These are phyloP conservation scores for Thraustochytrium sp. DNA, from an alignment of 352 stramenopile species.

Conservation along the genomic window DNA sequence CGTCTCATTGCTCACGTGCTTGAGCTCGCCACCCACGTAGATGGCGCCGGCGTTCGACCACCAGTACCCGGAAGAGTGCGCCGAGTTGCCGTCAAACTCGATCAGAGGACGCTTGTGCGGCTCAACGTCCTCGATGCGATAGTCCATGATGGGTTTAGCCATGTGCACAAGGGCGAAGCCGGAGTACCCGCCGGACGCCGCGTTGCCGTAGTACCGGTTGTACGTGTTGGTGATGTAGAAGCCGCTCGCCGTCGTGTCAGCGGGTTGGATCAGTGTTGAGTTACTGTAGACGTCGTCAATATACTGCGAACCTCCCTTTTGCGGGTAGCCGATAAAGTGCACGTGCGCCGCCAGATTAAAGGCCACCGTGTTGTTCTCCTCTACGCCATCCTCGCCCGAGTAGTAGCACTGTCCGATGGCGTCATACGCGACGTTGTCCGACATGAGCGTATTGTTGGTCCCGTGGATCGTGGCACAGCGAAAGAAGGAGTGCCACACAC, in stretches of 20 bases:
- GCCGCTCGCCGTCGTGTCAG: conserved; percentile 52
- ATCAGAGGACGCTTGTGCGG: conserved; percentile 6
- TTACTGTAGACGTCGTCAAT: background rate
- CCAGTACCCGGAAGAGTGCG: conserved; percentile 1
- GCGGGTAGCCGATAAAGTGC: conserved; percentile 48
- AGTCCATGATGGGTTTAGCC: conserved; percentile 43
- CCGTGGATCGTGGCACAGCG: conserved; percentile 54
- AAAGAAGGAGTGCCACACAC: conserved; percentile 51
- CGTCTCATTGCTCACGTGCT: background rate
- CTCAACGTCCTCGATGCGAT: background rate
- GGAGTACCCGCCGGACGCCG: conserved; percentile 53
- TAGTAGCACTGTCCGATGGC: conserved; percentile 56
- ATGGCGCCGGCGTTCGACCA: conserved; percentile 3
- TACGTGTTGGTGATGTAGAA: conserved; percentile 58
- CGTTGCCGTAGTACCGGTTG: conserved; percentile 56
- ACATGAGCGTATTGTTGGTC: conserved; percentile 50
- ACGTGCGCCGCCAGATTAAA: conserved; percentile 57
- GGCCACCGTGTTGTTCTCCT: conserved; percentile 53
- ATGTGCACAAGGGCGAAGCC: conserved; percentile 53
- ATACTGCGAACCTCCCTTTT: background rate
- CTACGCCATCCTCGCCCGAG: conserved; percentile 53
- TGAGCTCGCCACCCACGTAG: conserved; percentile 25
- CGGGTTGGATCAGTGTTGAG: conserved; percentile 47
- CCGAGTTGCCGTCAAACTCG: conserved; percentile 42
- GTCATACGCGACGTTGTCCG: conserved; percentile 57